These are phyloP conservation scores for Sporothrix schenckii DNA, from an alignment of 2,329 filamentous ascomycete species.

Conservation along the genomic window DNA sequence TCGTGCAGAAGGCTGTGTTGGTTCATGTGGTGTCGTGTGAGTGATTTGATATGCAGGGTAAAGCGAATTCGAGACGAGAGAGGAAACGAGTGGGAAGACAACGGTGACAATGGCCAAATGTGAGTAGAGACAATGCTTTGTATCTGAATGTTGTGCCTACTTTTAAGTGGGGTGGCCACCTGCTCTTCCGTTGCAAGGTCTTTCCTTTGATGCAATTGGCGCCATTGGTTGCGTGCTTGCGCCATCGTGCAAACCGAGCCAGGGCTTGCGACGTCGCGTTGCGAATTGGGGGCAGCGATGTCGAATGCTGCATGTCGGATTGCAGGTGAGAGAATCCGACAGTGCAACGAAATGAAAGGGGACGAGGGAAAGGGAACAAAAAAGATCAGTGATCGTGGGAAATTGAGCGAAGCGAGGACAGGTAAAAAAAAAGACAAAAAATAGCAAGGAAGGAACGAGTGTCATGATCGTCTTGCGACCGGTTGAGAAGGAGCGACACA, in stretches of 20 bases:
- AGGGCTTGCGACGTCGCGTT: slow-evolving; percentile 29
- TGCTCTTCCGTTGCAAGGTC: neutral
- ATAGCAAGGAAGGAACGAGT: neutral
- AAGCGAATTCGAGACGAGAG: neutral
- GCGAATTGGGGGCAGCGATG: slow-evolving; percentile 30
- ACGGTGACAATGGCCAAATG: neutral
- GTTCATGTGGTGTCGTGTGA: too few species aligned
- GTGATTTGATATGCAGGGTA: neutral
- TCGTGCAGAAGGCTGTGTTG: neutral
- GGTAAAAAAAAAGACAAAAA: neutral
- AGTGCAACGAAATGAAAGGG: neutral
- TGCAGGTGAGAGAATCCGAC: neutral
- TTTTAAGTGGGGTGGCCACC: neutral
- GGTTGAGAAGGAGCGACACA: neutral
- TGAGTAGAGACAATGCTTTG: neutral
- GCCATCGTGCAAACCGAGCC: slow-evolving; percentile 28
- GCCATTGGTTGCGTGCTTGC: slow-evolving; percentile 32
- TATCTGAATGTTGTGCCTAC: too few species aligned
- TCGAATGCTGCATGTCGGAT: slow-evolving; percentile 4
- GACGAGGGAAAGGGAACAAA: neutral
- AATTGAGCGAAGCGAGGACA: neutral
- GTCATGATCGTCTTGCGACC: slow-evolving; percentile 13
- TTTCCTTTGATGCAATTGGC: slow-evolving; percentile 32
- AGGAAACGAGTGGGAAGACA: neutral
- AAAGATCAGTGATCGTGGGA: neutral